Evolutionary conservation across 1,139 yeast genomes (phyloP), one percentile per base, ranked within the genome.

Genomic region (Torulaspora pretoriensis): DNA sequence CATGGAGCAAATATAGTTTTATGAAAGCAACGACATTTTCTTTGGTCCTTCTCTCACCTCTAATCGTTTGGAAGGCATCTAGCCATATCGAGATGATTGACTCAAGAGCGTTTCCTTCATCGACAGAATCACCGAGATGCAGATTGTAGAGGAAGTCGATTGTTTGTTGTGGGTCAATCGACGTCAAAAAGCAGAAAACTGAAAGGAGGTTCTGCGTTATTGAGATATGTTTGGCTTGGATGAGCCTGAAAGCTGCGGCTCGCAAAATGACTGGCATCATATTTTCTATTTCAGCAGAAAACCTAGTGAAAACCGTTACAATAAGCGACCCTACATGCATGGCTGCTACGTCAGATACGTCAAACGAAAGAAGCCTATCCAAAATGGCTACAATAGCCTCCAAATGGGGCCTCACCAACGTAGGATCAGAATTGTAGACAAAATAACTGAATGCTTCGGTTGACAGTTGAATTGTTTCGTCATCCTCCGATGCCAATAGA

Each of bases 321-420:
- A 87, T 80, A 28, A 87, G 74, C 13, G 78, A 75, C 1, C 94
- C 95, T 47, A 82, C 76, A 52, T 81, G 80, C 62, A 81, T 74
- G 1, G 94, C 90, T 0, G 95, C 95, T 46, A 83, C 75, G 57
- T 88, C 97, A 9, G 85, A 76, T 50, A 86, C 71, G 7, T 74
- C 71, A 0, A 95, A 87, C 1, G 87, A 79, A 28, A 90, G 72
- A 40, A 88, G 77, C 54, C 80, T 81, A 4, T 88, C 81, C 4
- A 86, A 80, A 9, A 86, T 75, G 16, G 70, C 66, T 12, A 90
- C 68, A 25, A 85, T 71, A 1, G 75, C 67, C 36, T 77, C 75
- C 44, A 80, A 61, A 50, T 73, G 77, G 2, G 64, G 60, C 6
- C 69, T 59, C 43, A 84, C 72, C 27, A 70, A 69, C 1, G 67